Base-by-base conservation (phyloP, 2,329 filamentous ascomycete genomes). In the Ceratocystis lukuohia region DNA sequence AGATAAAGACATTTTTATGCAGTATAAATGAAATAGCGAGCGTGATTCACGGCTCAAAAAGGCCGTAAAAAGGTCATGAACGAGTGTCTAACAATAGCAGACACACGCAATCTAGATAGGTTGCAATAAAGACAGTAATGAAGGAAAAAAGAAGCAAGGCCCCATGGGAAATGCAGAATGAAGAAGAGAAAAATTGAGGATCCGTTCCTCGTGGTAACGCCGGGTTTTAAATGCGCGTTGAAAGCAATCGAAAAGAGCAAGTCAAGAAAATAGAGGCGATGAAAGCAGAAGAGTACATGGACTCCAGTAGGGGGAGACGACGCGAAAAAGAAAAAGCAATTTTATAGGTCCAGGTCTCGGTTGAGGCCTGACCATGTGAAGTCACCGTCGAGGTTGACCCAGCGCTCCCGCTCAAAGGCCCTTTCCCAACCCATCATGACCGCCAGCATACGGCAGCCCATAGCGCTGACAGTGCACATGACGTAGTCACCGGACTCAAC, bases 391-490 rank as follows among this genome's bases (percentile, higher is more conserved):
- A 96, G 82, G 75, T 95, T 95, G 67, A 84, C 79, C 88, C 90
- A 95, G 57, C 80, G 78, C 1, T 79, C 80, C 20, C 79, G 74
- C 44, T 78, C 77, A 68, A 91, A 80, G 4, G 82, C 84, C 37
- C 79, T 80, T 46, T 92, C 87, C 88, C 89, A 92, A 0, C 91
- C 91, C 84, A 94, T 85, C 86, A 95, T 91, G 50, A 96, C 89
- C 1, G 84, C 91, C 69, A 95, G 74, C 65, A 95, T 72, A 25
- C 89, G 82, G 74, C 91, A 96, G 0, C 84, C 84, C 75, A 80
- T 83, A 44, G 86, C 84, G 70, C 87, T 89, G 28, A 92, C 86
- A 2, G 86, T 88, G 72, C 91, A 96, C 1, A 96, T 81, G 6
- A 94, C 80, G 12, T 79, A 80, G 73, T 94, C 89, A 66, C 82